Base-by-base conservation (phyloP, 1,284 basidiomycete species). In the Tylopilus orsonianus region DNA sequence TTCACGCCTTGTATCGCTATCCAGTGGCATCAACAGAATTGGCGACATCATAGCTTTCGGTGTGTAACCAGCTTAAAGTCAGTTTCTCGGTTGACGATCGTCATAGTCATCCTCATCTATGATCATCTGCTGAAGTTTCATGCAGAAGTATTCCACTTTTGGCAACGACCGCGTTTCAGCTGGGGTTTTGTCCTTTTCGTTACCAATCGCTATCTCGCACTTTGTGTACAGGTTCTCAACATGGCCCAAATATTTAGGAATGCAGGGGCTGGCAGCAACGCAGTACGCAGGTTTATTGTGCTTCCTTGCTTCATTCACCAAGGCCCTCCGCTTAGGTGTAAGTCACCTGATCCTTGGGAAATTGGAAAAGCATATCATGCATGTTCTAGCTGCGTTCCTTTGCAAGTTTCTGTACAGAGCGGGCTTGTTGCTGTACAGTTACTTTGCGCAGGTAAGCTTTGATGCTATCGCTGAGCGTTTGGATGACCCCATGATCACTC, bases 81-180 rank as follows among this genome's bases (percentile, higher is more conserved):
- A n/a, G n/a, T n/a, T n/a, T n/a, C n/a, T n/a, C n/a, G n/a, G n/a
- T n/a, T n/a, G n/a, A 44, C 39, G 3, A 23, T 12, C 9, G n/a
- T 24, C 36, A 9, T n/a, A 74, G 70, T 46, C 1, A 60, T 74
- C 32, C 62, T 75, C 8, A 66, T 69, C 37, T 75, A 75, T 39
- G 74, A 77, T 51, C 60, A n/a, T n/a, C n/a, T n/a, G n/a, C n/a
- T n/a, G n/a, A n/a, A n/a, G n/a, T n/a, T n/a, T n/a, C n/a, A n/a
- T 2, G 46, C 49, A 10, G 75, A 77, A 51, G 47, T 71, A 24
- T 60, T 62, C 14, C 58, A 63, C 16, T 74, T 71, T 56, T 76
- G 74, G 73, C 51, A 43, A 9, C 44, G 57, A 2, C 47, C 54
- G n/a, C 41, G 46, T 5, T 42, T 62, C 27, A 62, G 59, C 18